phyloP scores from a whole-genome alignment of 2,329 filamentous ascomycete genomes.

The Phaeosphaeriaceae sp. region DNA sequence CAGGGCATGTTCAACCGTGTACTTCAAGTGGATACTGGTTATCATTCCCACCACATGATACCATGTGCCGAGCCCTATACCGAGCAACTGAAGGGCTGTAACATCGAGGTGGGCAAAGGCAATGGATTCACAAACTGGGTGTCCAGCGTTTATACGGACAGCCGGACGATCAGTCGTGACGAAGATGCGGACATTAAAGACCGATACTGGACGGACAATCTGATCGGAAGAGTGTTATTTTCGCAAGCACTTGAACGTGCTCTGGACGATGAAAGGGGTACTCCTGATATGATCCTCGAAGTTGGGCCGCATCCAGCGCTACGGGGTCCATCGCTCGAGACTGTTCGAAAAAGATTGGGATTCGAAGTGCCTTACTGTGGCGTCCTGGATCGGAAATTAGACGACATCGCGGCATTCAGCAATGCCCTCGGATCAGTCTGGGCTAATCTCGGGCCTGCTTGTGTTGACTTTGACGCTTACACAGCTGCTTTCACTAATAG shows the following conservation, averaged over 20 bases:
- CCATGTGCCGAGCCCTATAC: neutral
- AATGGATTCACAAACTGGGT: neutral
- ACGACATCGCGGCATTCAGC: slow-evolving; percentile 28
- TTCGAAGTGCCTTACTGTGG: slow-evolving; percentile 4
- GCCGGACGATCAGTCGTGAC: slow-evolving; percentile 1
- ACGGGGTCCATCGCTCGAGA: slow-evolving; percentile 26
- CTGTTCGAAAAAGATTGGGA: slow-evolving; percentile 1
- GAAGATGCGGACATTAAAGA: slow-evolving; percentile 16
- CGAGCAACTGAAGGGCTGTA: slow-evolving; percentile 2
- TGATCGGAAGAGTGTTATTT: slow-evolving; percentile 10
- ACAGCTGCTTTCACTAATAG: neutral
- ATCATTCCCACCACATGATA: neutral
- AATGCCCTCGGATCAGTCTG: slow-evolving; percentile 13
- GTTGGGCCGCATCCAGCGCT: slow-evolving; percentile 55
- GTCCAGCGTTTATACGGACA: slow-evolving; percentile 5
- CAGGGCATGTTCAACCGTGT: neutral
- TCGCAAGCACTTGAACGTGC: neutral
- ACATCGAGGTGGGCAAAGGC: neutral
- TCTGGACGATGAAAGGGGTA: neutral
- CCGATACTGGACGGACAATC: slow-evolving; percentile 8
- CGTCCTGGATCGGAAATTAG: slow-evolving; percentile 2
- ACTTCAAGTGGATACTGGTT: neutral
- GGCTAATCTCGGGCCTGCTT: neutral
- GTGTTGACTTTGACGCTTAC: too few species aligned
- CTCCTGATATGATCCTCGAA: slow-evolving; percentile 39